Base-by-base conservation (phyloP, 805 yeast genomes). In the Ogataea kodamae region DNA sequence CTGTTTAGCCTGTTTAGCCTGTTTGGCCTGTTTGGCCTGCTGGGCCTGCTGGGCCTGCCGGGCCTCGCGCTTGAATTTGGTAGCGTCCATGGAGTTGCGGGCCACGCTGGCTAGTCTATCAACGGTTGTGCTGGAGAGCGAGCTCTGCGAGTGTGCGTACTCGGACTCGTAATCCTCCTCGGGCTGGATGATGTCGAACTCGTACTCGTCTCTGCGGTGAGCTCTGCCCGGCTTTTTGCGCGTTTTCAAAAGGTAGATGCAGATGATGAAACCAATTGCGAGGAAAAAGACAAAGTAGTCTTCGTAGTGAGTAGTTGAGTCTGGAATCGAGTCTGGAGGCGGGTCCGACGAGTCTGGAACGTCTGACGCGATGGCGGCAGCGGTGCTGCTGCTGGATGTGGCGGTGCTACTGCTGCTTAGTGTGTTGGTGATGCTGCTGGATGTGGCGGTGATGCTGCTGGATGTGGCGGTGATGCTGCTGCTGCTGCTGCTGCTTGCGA, bases 121-220 rank as follows among this genome's bases (percentile, higher is more conserved):
- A 6, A 43, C 21, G 12, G 48, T 40, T 16, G 40, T 19, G 18
- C 37, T 30, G 24, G 44, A 29, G 19, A 27, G 26, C 5, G 45
- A 39, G 26, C 45, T 36, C 22, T 40, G 33, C 16, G 42, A 39
- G 18, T 33, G 37, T 2, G 43, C 35, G 12, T 39, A 42, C 33
- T 42, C 46, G 10, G 42, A 39, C 16, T 46, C 50, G 15, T 40
- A 37, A 28, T 62, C 43, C 25, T 50, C 50, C 15, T 46, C 57
- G 15, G 50, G 81, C 12, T 78, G 81, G 27, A 83, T 83, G 28
- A 82, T 76, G 52, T 83, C 94, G 51, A 83, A 80, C 52, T 83
- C 92, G 49, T 74, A 79, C 23, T 79, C 87, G 49, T 81, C 75
- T 60, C 88, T 62, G 52, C 82, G 62, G 59, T 85, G 65, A 38